Conservation (phyloP, 345 rosid species). For the Arabidopsis thaliana region TAIR10.1 NC_003071.7:866001-866500, state of each 20-base stretch:
- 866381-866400: constrained; percentile 50
- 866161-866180: constrained; percentile 77
- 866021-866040: neutral
- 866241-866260: constrained; percentile 18
- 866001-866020: constrained; percentile 14
- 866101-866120: constrained; percentile 88
- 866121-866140: constrained; percentile 92
- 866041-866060: neutral
- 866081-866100: constrained; percentile 12
- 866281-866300: constrained; percentile 17
- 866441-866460: constrained; percentile 94
- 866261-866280: neutral
- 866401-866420: constrained; percentile 55
- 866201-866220: constrained; percentile 55
- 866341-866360: constrained; percentile 88
- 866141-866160: constrained; percentile 82
- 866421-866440: constrained; percentile 51
- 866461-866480: constrained; percentile 48
- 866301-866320: constrained; percentile 86
- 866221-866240: neutral
- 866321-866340: constrained; percentile 81
- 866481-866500: constrained; percentile 56
- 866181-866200: constrained; percentile 69
- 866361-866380: constrained; percentile 55
- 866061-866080: neutral